Conservation (phyloP, 1,284 basidiomycete species). For the Neonothopanus nambi region DNA sequence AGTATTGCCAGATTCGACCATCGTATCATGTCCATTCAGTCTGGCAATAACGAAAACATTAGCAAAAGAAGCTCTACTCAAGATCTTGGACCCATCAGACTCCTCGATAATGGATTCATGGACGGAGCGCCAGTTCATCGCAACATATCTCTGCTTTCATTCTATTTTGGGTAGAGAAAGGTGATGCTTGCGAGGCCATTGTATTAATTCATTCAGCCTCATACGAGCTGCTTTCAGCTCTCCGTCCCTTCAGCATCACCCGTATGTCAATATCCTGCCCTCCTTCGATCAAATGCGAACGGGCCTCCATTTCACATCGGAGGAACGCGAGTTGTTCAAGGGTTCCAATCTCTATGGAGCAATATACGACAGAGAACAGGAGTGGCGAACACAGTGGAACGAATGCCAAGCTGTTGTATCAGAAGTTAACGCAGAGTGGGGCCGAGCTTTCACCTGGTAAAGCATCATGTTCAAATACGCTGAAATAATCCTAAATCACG, state of each 20-base stretch:
- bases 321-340: conserved; percentile 64
- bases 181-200: not conserved
- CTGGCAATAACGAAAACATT: conserved; percentile 67
- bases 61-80: conserved; percentile 44
- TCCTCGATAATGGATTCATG: conserved; percentile 37
- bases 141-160: conserved; percentile 72
- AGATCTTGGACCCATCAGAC: conserved; percentile 34
- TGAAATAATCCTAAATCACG: not conserved
- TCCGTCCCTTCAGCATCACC: conserved; percentile 40
- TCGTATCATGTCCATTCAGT: conserved; percentile 76
- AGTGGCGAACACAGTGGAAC: conserved; percentile 63
- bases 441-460: conserved; percentile 66
- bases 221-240: conserved; percentile 15
- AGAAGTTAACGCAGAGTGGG: conserved; percentile 42
- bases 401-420: conserved; percentile 45
- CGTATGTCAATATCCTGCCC: conserved; percentile 74
- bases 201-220: not conserved
- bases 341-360: conserved; percentile 82
- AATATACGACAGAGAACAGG: conserved; percentile 57
- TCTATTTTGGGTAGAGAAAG: conserved; percentile 46
- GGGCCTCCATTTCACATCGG: conserved; percentile 67
- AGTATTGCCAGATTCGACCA: conserved; percentile 51
- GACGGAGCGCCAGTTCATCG: conserved; percentile 73
- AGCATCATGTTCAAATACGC: conserved; percentile 21
- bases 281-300: conserved; percentile 58